Conservation (phyloP, 441 rosid genomes). For the Kokia cookei region DNA sequence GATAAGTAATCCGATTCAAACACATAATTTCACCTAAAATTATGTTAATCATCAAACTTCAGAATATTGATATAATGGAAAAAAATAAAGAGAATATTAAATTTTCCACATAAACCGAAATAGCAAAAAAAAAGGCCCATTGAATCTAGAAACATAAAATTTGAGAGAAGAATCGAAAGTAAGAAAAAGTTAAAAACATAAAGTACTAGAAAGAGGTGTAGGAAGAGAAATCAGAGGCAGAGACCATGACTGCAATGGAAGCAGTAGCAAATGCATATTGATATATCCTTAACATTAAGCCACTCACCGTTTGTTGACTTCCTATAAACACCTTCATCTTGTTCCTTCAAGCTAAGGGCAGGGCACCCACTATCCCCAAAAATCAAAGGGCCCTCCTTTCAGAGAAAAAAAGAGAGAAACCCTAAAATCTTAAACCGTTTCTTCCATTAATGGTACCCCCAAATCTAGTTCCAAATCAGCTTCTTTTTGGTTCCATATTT, state of each 20-base stretch:
- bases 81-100: not conserved
- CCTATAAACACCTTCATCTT: constrained; percentile 78
- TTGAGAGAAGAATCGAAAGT: not conserved
- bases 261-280: constrained; percentile 77
- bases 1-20: not conserved
- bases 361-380: not conserved
- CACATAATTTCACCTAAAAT: not conserved
- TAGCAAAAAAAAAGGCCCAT: not conserved
- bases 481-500: too few species aligned
- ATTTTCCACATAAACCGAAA: not conserved
- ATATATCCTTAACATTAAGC: constrained; percentile 56
- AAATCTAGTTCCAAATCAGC: not conserved
- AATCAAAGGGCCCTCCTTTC: not conserved
- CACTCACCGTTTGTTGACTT: constrained; percentile 78
- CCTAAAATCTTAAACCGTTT: not conserved
- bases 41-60: not conserved
- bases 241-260: constrained; percentile 69
- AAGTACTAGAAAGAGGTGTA: constrained; percentile 89
- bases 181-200: not conserved
- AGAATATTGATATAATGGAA: not conserved
- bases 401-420: not conserved
- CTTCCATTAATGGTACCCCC: not conserved
- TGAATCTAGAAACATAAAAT: not conserved
- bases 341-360: constrained; percentile 3
- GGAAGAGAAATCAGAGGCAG: constrained; percentile 52